Evolutionary conservation across 2,329 filamentous ascomycete genomes (phyloP), one percentile per base, ranked within the genome.

Genomic region (Diaporthe sp.): DNA sequence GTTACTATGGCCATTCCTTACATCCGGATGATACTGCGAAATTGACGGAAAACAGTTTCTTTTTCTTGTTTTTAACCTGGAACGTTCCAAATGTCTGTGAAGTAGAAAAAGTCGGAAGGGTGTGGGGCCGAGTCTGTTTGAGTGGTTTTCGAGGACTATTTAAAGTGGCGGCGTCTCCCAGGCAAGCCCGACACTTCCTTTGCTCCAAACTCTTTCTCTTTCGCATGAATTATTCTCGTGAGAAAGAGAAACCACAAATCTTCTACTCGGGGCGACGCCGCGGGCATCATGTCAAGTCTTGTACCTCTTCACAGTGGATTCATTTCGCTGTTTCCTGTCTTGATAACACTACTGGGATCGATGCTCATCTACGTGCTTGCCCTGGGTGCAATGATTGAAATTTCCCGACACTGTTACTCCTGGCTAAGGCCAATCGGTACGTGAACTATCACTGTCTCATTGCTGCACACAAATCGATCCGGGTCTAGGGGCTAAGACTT

Each of bases 51-150:
- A 10, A 57, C 2, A 31, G 13, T 25, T 60, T 10, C 37, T 61
- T 61, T 61, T 61, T 44, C 12, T 22, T 4, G 8, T 51, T 17
- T 17, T 25, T 9, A 4, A 28, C 1, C 15, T 44, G n/a, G n/a
- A 62, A 44, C 13, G 31, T 62, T 17, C 15, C 2, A 5, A 12
- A 3, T 3, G 28, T 62, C n/a, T 31, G 25, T 15, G 15, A 65
- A 65, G 60, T 65, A 13, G 60, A 65, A 65, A 46, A 65, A 65
- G 39, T 65, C 60, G 39, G 2, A 46, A 28, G 8, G 8, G 15
- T 39, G 22, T 22, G 60, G 39, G 9, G 25, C 10, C 0, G 5
- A 31, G 13, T 22, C 15, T 19, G 13, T 28, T 62, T 6, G 17
- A 39, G 37, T 15, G n/a, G 8, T 28, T 28, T 65, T 8, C 15